Base-by-base conservation (phyloP, 169 alveolate genomes). In the Plasmodium knowlesi region DNA sequence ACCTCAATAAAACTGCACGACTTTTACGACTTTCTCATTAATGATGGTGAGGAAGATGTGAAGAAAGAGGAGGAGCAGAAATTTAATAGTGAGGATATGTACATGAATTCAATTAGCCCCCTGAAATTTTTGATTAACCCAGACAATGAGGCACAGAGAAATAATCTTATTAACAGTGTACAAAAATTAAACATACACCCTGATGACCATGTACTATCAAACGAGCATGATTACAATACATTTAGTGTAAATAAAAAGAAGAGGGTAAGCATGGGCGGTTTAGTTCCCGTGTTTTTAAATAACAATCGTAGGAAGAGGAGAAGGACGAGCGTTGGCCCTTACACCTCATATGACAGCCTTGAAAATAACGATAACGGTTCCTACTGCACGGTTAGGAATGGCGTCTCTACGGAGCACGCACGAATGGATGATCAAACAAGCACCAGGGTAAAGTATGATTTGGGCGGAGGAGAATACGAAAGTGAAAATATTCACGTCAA, bases 221-320 rank as follows among this genome's bases (percentile, higher is more conserved):
- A 12, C 50, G 6, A 30, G 3, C 41, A 8, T 82, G 30, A 41
- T 25, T 43, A 72, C 83, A 34, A 89, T 41, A 10, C 82, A 19
- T 25, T 19, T 19, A 82, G 79, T 91, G 25, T 81, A 25, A 91
- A 82, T 72, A 91, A 91, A 46, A 91, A 78, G 74, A 91, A 91
- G 25, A 81, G 95, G 57, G 70, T 91, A 71, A 91, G 95, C 57
- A 91, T 91, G 37, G 95, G 95, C 9, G 95, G 95, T 14, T 25
- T 91, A 28, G 28, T 82, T 46, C 95, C 95, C 83, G 57, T 91
- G 41, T 82, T 91, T 82, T 37, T 91, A 91, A 91, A 81, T 91
- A 91, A 53, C 39, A 70, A 37, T 72, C 81, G 25, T 14, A 53
- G 14, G 9, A 91, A 91, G 61, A 91, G 81, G 76, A 81, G 95